These are phyloP conservation scores for Penicillium angulare DNA, from an alignment of 495 filamentous ascomycete genomes.

Conservation along the genomic window DNA sequence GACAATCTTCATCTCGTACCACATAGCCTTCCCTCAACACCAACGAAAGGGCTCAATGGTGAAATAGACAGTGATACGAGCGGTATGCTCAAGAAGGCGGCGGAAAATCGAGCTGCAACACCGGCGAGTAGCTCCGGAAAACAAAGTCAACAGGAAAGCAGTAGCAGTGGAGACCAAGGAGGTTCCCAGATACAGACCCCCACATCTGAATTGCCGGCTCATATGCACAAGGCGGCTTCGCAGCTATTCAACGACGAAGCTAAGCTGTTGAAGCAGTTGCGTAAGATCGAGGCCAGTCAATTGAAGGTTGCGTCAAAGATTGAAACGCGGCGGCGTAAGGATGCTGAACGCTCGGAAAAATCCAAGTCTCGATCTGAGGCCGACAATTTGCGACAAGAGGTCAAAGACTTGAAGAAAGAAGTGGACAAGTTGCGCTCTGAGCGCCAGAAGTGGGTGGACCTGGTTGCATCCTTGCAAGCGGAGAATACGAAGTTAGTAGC, in stretches of 20 bases:
- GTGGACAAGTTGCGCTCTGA: constrained; percentile 56
- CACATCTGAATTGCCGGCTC: constrained; percentile 13
- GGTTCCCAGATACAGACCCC: constrained; percentile 5
- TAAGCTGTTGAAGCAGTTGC: constrained; percentile 37
- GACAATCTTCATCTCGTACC: constrained; percentile 36
- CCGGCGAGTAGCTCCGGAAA: constrained; percentile 58
- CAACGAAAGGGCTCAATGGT: constrained; percentile 17
- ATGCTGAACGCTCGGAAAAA: constrained; percentile 62
- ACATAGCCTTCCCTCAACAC: constrained; percentile 11
- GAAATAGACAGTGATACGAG: constrained; percentile 45
- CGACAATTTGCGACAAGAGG: constrained; percentile 55
- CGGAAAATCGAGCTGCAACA: constrained; percentile 59
- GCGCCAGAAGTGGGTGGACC: constrained; percentile 59
- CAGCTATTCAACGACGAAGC: constrained; percentile 34
- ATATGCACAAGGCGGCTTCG: constrained; percentile 29
- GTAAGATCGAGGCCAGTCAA: constrained; percentile 39
- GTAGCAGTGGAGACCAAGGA: constrained; percentile 10
- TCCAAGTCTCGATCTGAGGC: constrained; percentile 39
- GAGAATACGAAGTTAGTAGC: constrained; percentile 55
- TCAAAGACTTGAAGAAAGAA: constrained; percentile 53
- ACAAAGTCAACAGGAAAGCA: constrained; percentile 40
- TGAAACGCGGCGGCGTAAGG: constrained; percentile 47
- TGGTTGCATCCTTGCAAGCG: constrained; percentile 62
- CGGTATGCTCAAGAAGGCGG: constrained; percentile 29
- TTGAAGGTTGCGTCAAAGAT: constrained; percentile 44